A percentile compares a stretch with the other conserved stretches of the same genome.
These are phyloP conservation scores for Dissophora ornata DNA, from an alignment of 192 early-diverging fungal genomes.

Conservation along the genomic window DNA sequence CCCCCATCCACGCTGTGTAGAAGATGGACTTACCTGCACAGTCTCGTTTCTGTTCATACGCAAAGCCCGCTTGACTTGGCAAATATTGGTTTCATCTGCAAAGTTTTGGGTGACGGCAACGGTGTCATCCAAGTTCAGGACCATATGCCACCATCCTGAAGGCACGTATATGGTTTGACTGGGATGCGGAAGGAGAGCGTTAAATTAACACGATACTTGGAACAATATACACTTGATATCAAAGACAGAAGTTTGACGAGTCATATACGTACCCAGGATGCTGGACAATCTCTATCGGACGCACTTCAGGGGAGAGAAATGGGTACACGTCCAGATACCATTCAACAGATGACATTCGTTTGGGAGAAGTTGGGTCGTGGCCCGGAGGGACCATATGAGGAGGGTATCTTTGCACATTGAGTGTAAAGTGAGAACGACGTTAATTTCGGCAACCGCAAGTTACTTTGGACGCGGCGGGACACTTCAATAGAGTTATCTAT, in stretches of 20 bases:
- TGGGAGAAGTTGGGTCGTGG: slow-evolving; percentile 35
- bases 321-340: slow-evolving; percentile 66
- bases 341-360: slow-evolving; percentile 44
- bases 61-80: slow-evolving; percentile 32
- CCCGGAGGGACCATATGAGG: slow-evolving; percentile 53
- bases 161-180: slow-evolving; percentile 62
- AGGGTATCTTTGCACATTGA: slow-evolving; percentile 47
- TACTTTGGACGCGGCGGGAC: no score
- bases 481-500: no score
- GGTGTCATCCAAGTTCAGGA: slow-evolving; percentile 56
- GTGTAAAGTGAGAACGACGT: no score
- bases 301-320: slow-evolving; percentile 30
- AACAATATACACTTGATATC: no score
- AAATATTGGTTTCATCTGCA: slow-evolving; percentile 49
- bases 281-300: slow-evolving; percentile 58
- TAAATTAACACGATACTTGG: no score
- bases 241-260: no score
- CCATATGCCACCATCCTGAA: slow-evolving; percentile 61
- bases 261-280: slow-evolving; percentile 51
- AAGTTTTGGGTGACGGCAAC: slow-evolving; percentile 59
- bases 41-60: not conserved
- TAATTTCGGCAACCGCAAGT: no score
- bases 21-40: slow-evolving; percentile 38
- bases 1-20: no score
- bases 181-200: no score